phyloP scores from a whole-genome alignment of 768 basidiomycete species.

The Pleurotus platypus region DNA sequence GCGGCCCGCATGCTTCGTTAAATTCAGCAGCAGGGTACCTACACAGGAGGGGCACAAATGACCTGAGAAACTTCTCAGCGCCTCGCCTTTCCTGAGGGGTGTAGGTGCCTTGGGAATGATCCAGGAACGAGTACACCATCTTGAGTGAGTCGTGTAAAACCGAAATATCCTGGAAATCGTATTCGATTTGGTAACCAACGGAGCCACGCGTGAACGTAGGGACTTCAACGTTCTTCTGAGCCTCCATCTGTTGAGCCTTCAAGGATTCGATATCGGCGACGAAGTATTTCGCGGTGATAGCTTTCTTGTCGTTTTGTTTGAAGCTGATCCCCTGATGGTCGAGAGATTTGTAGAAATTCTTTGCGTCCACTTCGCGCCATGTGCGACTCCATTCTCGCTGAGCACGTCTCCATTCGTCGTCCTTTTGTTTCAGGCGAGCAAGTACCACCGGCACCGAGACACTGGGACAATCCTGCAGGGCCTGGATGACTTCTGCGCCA shows the following conservation, averaged over 20 bases:
- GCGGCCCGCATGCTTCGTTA: conserved; percentile 57
- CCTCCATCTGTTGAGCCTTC: conserved; percentile 51
- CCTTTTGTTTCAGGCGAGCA: conserved; percentile 83
- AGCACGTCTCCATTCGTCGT: conserved; percentile 94
- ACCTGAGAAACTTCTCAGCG: conserved; percentile 81
- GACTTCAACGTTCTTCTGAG: conserved; percentile 28
- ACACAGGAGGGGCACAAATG: conserved; percentile 82
- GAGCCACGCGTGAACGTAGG: conserved; percentile 41
- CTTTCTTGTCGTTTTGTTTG: conserved; percentile 95
- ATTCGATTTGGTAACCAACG: conserved; percentile 74
- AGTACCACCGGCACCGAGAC: conserved; percentile 92
- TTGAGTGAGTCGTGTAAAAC: conserved; percentile 88
- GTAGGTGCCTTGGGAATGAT: conserved; percentile 72
- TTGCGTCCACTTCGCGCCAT: conserved; percentile 95
- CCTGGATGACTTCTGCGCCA: conserved; percentile 72
- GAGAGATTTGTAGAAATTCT: conserved; percentile 97
- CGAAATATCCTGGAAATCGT: conserved; percentile 68
- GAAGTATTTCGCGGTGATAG: conserved; percentile 80
- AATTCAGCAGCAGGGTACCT: conserved; percentile 66
- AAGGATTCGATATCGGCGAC: conserved; percentile 73
- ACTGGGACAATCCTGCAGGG: conserved; percentile 87
- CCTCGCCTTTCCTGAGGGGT: conserved; percentile 73
- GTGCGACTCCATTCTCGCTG: conserved; percentile 95
- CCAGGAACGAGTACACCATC: conserved; percentile 87
- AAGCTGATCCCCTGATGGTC: conserved; percentile 95